Evolutionary conservation across 176 grass and related monocot genomes (phyloP), one percentile per base, ranked within the genome.

Genomic region (Carex myosuroides): DNA sequence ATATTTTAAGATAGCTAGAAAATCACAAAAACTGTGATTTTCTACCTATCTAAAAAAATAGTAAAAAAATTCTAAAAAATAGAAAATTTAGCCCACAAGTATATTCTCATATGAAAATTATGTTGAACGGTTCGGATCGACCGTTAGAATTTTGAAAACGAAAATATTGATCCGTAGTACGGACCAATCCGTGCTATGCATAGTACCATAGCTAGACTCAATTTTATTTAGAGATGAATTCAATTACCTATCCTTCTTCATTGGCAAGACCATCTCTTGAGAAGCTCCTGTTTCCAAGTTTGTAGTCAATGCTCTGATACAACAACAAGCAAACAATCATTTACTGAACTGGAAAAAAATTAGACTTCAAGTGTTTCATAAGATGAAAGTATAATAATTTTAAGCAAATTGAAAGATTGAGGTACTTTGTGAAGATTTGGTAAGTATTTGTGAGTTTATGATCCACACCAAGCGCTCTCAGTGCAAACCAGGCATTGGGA

Each of bases 401-500:
- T 78, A 1, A 46, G 4, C 73, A 78, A 61, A 78, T 63, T 50
- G 21, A 67, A 64, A 71, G 17, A 39, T 53, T 66, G 37, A 58
- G 30, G 8, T 86, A 86, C 85, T 70, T 86, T 53, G 41, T 39
- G 50, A 80, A 81, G 1, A 35, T 66, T 30, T 54, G 44, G 26
- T 81, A 39, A 39, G 17, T n/a, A 29, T 9, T 10, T 48, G 44
- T 42, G 22, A 79, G 84, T 64, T 77, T 86, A 11, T 83, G 65
- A 41, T 79, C 84, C 22, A 86, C 84, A 16, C 88, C 84, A 57
- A 89, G 84, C 0, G 79, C 79, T 35, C 58, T 60, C 10, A 89
- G 78, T 22, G 83, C 87, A 55, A 33, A 60, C 87, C 87, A 89
- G 0, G 77, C 87, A 66, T 89, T 85, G n/a, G 66, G 64, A 72